Conservation (phyloP, 257 asterid genomes). For the Solanum etuberosum region DNA sequence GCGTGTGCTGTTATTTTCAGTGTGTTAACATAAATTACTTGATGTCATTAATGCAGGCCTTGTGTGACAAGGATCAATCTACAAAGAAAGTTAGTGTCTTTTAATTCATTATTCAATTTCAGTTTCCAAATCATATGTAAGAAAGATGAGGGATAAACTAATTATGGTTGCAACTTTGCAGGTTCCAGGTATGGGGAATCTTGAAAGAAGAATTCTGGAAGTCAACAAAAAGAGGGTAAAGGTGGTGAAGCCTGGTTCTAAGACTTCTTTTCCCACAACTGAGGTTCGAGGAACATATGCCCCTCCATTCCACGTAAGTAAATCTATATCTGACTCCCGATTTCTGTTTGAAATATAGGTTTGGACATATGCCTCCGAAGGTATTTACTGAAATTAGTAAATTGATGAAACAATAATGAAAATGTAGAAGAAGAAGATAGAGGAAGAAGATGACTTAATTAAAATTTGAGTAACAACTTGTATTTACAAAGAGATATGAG, state of each 20-base stretch:
- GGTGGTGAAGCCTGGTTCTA: slow-evolving; percentile 93
- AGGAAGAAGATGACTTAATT: not conserved
- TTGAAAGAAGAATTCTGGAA: slow-evolving; percentile 82
- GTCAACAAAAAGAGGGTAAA: slow-evolving; percentile 76
- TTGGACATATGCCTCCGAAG: not conserved
- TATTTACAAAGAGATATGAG: not conserved
- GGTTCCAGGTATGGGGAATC: slow-evolving; percentile 74
- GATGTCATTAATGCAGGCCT: slow-evolving; percentile 33
- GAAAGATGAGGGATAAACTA: not conserved
- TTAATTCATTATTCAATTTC: not conserved
- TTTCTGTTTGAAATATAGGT: not conserved
- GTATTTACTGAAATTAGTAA: not conserved
- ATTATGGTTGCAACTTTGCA: slow-evolving; percentile 10
- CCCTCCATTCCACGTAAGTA: slow-evolving; percentile 91
- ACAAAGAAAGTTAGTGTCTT: slow-evolving; percentile 51
- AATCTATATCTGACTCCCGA: not conserved
- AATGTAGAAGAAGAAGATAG: not conserved
- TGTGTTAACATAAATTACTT: not conserved
- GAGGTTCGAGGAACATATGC: slow-evolving; percentile 87
- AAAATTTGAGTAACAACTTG: not conserved
- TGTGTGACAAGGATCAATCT: slow-evolving; percentile 83
- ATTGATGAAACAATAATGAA: not conserved
- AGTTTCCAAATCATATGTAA: not conserved
- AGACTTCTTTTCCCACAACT: slow-evolving; percentile 81
- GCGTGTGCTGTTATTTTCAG: not conserved